Conservation (phyloP, 192 early-diverging fungal species). For the Gamsiella multidivaricata region DNA sequence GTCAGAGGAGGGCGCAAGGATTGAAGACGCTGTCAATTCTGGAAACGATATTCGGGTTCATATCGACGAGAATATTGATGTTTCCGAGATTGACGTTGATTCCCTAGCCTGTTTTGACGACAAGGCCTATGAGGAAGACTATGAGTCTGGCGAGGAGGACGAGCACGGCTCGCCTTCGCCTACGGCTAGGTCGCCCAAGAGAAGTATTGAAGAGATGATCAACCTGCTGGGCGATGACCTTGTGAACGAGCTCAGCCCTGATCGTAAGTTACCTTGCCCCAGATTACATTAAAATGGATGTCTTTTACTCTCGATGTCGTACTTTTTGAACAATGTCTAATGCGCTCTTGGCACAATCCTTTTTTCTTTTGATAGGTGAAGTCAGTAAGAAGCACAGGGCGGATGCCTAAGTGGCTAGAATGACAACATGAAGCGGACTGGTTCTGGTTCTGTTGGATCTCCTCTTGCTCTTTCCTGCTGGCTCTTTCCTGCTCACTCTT, state of each 20-base stretch:
- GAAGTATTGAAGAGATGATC: conserved; percentile 12
- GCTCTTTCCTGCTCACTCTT: too few species aligned
- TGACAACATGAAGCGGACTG: too few species aligned
- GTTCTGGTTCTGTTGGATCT: too few species aligned
- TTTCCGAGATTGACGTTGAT: conserved; percentile 9
- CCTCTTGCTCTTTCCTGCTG: too few species aligned
- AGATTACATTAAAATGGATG: not conserved
- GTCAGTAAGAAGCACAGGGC: not conserved
- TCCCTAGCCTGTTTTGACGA: conserved; percentile 17
- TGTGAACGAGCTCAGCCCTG: conserved; percentile 15
- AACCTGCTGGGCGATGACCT: conserved; percentile 9
- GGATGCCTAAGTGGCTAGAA: not conserved
- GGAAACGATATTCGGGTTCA: not conserved
- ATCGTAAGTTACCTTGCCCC: conserved; percentile 11
- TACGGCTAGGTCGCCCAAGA: not conserved
- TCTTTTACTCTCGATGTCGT: not conserved
- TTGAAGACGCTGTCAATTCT: too few species aligned
- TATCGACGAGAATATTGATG: conserved; percentile 1
- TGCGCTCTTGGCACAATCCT: too few species aligned
- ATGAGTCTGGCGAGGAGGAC: not conserved
- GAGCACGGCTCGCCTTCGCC: not conserved
- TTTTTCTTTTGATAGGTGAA: not conserved
- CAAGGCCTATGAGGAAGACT: not conserved
- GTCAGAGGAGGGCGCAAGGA: too few species aligned
- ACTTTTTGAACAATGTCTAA: not conserved